A percentile compares a stretch with the other conserved stretches of the same genome.
Conservation (phyloP, 306 rosid genomes). For the Begonia loranthoides region DNA sequence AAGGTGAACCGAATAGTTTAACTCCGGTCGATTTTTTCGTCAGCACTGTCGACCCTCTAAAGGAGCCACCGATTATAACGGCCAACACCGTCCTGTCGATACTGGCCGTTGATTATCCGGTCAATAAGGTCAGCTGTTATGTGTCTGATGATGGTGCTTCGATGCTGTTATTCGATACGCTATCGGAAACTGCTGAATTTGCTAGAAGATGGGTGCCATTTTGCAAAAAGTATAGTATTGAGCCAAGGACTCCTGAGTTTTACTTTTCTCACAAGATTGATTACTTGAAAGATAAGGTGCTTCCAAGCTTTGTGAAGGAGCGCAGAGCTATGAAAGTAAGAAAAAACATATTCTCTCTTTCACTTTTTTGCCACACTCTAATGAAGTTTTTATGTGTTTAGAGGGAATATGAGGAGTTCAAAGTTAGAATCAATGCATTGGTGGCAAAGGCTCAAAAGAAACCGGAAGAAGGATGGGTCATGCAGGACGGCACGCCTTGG, state of each 20-base stretch:
- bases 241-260: conserved; percentile 86
- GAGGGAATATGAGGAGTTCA: conserved; percentile 99
- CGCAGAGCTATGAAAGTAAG: conserved; percentile 89
- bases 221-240: conserved; percentile 57
- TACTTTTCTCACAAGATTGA: conserved; percentile 84
- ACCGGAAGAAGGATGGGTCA: conserved; percentile 96
- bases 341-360: background rate
- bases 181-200: conserved; percentile 76
- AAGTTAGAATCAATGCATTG: conserved; percentile 70
- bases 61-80: conserved; percentile 81
- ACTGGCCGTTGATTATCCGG: conserved; percentile 80
- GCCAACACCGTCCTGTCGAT: conserved; percentile 83
- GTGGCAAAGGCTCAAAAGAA: conserved; percentile 78
- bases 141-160: conserved; percentile 96
- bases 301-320: conserved; percentile 70
- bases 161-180: conserved; percentile 58
- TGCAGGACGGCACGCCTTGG: conserved; percentile 97
- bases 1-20: conserved; percentile 44
- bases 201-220: conserved; percentile 93
- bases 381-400: conserved; percentile 10
- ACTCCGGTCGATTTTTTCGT: conserved; percentile 63
- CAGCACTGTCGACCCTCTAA: conserved; percentile 75
- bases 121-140: conserved; percentile 65
- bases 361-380: background rate
- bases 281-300: conserved; percentile 86